Percentiles rank a stretch among this genome's conserved stretches.
phyloP scores from a whole-genome alignment of 108 stramenopile genomes.

The Epithemia pelagica region DNA sequence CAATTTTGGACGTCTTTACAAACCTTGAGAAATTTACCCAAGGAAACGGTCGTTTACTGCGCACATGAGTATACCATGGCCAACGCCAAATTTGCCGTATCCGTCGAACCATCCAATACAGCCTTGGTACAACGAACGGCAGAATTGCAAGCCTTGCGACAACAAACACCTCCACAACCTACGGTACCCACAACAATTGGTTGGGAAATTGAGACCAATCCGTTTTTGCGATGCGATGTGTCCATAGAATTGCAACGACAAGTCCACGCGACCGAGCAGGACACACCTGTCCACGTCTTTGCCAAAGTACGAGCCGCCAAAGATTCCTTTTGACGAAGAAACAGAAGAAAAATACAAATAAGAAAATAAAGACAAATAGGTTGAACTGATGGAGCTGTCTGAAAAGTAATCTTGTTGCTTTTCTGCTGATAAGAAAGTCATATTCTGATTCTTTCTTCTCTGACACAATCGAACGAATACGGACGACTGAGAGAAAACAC shows the following conservation, averaged over 20 bases:
- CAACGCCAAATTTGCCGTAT: conserved; percentile 73
- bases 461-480: too few species aligned
- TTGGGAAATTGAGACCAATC: conserved; percentile 70
- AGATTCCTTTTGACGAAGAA: too few species aligned
- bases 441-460: too few species aligned
- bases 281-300: conserved; percentile 48
- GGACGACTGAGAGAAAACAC: too few species aligned
- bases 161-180: conserved; percentile 42
- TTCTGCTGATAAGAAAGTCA: too few species aligned
- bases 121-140: conserved; percentile 44
- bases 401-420: not conserved
- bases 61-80: conserved; percentile 81
- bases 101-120: conserved; percentile 68
- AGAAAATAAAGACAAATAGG: not conserved
- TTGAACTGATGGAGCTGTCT: not conserved
- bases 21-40: conserved; percentile 56
- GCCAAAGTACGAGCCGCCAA: conserved; percentile 58
- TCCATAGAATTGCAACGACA: conserved; percentile 61
- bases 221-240: conserved; percentile 68
- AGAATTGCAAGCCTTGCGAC: conserved; percentile 38
- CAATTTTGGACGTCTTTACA: conserved; percentile 68
- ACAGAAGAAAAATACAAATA: not conserved
- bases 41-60: conserved; percentile 71
- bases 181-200: conserved; percentile 70
- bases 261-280: conserved; percentile 40